These are phyloP conservation scores for Thelephora aurantiotincta DNA, from an alignment of 768 basidiomycete species.

Conservation along the genomic window DNA sequence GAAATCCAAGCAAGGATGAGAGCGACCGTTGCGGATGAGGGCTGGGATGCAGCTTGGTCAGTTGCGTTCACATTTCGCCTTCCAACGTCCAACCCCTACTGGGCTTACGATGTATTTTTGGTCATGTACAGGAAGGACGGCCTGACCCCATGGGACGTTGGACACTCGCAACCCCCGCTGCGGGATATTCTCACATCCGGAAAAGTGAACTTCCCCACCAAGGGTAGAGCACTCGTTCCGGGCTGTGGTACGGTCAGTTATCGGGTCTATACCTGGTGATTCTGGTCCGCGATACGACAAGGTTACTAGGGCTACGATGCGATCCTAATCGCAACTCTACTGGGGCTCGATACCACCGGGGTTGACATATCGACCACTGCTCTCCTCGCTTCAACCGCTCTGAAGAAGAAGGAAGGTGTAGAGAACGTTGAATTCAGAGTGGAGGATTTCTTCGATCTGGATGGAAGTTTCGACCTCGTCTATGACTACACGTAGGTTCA, in stretches of 20 bases:
- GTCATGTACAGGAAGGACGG: conserved; percentile 24
- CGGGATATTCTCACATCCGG: conserved; percentile 33
- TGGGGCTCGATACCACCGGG: conserved; percentile 35
- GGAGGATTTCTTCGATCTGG: conserved; percentile 42
- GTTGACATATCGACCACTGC: conserved; percentile 47
- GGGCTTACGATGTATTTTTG: not conserved
- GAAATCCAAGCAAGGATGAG: not conserved
- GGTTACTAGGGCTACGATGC: conserved; percentile 43
- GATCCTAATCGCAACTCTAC: conserved; percentile 31
- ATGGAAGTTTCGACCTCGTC: conserved; percentile 35
- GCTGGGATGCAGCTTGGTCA: conserved; percentile 13
- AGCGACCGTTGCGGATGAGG: not conserved
- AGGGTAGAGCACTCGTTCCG: conserved; percentile 32
- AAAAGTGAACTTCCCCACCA: conserved; percentile 27
- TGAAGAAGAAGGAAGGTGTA: conserved; percentile 24
- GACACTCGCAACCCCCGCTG: conserved; percentile 40
- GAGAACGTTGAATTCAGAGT: conserved; percentile 25
- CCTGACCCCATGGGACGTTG: conserved; percentile 52
- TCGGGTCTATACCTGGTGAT: not conserved
- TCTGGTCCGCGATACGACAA: not conserved
- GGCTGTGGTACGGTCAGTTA: conserved; percentile 38
- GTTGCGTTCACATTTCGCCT: not conserved
- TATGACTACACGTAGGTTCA: conserved; percentile 47
- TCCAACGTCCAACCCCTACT: not conserved
- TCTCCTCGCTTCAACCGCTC: conserved; percentile 29